Evolutionary conservation across 2,329 filamentous ascomycete genomes (phyloP), one percentile per base, ranked within the genome.

Genomic region (Alternaria novae-zelandiae): DNA sequence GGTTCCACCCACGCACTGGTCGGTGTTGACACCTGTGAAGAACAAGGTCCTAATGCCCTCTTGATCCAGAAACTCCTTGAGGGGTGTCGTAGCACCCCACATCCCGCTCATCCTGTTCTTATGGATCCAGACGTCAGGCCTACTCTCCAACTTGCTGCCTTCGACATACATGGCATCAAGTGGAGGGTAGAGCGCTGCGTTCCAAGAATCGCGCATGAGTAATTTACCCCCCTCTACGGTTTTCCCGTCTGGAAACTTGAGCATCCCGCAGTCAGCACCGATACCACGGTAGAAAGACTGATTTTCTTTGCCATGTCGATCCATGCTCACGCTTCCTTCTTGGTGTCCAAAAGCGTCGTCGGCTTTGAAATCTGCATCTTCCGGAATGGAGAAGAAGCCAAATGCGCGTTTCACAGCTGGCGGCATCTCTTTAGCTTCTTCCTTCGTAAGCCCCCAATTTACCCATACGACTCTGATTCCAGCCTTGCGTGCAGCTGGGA

Each of bases 1-100:
- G 6, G 80, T 82, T 0, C 80, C 80, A 3, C 81, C 77, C 13
- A 83, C 76, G 59, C 81, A 82, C 67, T 82, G 81, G 69, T 82
- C 80, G 41, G 81, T 82, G 67, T 82, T 82, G 13, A 82, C 78
- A 5, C 81, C 81, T 2, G 79, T 73, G 59, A 82, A 82, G 3
- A 82, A 70, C 59, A 81, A 64, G 12, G 80, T 82, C 70, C 73
- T 74, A 60, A 82, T 80, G 3, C 77, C 79, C 46, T 80, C 76
- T 53, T 75, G 64, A n/a, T 78, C 70, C 17, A 82, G 60, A 69
- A 79, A 82, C 58, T 76, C 72, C 64, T 82, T 76, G 46, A 78
- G 72, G 0, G 69, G 69, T 13, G 79, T 75, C 8, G 70, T 71
- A 1, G 71, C 71, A 36, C 76, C 78, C 80, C 80, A 82, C 28